Conservation (phyloP, 352 stramenopile species). For the Phytophthora fragariaefolia region DNA sequence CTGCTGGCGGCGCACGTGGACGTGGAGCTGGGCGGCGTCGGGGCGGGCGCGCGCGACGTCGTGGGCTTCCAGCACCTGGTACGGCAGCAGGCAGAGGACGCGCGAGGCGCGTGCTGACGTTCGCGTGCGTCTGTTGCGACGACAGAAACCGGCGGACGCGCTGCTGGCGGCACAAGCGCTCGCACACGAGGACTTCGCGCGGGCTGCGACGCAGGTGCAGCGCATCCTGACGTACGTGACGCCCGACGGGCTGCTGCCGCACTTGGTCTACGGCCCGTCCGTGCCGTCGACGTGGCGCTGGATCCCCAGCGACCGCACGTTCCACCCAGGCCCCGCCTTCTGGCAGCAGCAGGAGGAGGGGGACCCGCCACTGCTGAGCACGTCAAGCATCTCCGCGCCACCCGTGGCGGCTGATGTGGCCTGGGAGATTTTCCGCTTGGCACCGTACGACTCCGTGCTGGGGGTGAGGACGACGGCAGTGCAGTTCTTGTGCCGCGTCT, state of each 20-base stretch:
- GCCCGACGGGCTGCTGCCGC: constrained; percentile 60
- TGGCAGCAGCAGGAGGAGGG: constrained; percentile 35
- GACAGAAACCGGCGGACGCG: constrained; percentile 74
- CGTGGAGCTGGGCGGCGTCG: constrained; percentile 72
- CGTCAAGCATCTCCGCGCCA: constrained; percentile 70
- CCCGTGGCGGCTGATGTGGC: constrained; percentile 78
- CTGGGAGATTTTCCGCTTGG: constrained; percentile 87
- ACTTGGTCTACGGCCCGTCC: constrained; percentile 80
- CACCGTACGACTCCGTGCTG: constrained; percentile 76
- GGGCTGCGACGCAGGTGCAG: constrained; percentile 68
- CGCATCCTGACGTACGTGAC: constrained; percentile 71
- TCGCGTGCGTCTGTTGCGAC: background rate
- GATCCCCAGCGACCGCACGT: constrained; percentile 75
- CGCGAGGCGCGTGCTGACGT: too few species aligned
- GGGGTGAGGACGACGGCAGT: constrained; percentile 66
- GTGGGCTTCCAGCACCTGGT: constrained; percentile 87
- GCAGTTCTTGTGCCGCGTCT: constrained; percentile 76
- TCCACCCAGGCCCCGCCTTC: constrained; percentile 81
- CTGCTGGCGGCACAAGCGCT: constrained; percentile 81
- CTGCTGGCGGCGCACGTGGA: constrained; percentile 63
- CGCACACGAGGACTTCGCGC: constrained; percentile 77
- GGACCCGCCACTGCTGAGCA: constrained; percentile 28
- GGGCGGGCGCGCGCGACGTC: constrained; percentile 47
- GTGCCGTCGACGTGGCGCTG: constrained; percentile 56
- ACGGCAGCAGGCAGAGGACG: too few species aligned